Evolutionary conservation across 139 green algal species (phyloP).

Genomic region (Coelastrella sp.): DNA sequence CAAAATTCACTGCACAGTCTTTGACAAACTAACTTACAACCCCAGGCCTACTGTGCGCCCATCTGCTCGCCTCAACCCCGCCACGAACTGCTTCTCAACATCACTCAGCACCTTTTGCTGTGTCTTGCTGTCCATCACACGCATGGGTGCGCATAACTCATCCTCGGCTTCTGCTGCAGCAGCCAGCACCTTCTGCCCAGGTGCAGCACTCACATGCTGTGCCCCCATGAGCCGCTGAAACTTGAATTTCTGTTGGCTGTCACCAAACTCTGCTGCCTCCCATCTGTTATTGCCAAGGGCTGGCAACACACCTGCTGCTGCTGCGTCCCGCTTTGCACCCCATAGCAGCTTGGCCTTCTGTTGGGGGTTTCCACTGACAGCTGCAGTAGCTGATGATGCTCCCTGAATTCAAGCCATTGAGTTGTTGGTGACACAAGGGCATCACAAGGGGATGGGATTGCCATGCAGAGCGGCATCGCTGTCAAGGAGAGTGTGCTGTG

Average conservation of each 20-base stretch:
- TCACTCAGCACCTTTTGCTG: constrained; percentile 56
- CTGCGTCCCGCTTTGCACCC: constrained; percentile 28
- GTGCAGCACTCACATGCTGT: constrained; percentile 10
- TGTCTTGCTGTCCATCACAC: constrained; percentile 30
- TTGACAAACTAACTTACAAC: constrained; percentile 12
- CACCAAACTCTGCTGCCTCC: constrained; percentile 57
- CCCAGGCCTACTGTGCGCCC: constrained; percentile 62
- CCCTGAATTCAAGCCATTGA: background rate
- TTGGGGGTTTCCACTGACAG: background rate
- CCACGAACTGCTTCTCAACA: constrained; percentile 60
- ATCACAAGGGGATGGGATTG: background rate
- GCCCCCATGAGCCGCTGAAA: constrained; percentile 63
- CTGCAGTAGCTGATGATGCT: background rate
- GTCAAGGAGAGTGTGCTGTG: background rate
- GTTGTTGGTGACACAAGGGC: background rate
- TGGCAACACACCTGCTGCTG: constrained; percentile 20
- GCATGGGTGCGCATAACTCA: background rate
- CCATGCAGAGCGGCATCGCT: background rate
- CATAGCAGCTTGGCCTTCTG: constrained; percentile 31
- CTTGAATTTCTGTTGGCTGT: constrained; percentile 43
- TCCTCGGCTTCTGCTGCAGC: background rate
- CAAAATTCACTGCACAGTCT: too few species aligned
- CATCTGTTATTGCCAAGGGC: constrained; percentile 52
- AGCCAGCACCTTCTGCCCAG: background rate
- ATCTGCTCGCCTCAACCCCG: constrained; percentile 52